Evolutionary conservation across 495 filamentous ascomycete genomes (phyloP), one percentile per base, ranked within the genome.

Genomic region (Pyrenula aspistea): DNA sequence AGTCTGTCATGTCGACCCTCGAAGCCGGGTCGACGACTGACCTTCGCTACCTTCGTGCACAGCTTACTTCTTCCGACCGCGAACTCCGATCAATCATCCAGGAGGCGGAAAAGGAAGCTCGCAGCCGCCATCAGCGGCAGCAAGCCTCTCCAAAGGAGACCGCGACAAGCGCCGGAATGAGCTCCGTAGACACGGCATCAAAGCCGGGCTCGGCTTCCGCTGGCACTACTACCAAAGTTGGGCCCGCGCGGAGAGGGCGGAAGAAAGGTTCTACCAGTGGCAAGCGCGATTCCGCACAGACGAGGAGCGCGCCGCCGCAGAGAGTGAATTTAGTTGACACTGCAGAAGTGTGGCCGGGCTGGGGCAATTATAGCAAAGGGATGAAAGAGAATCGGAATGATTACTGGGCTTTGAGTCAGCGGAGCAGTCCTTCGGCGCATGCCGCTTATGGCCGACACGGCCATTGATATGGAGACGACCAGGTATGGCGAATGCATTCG

Each of bases 1-100:
- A 71, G n/a, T 82, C 91, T 0, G 84, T 96, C 57, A 95, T 97
- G 89, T 73, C 82, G 36, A 67, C 77, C 21, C 72, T 92, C 0
- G 66, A 77, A 53, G 66, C 72, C 25, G 31, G 31, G 31, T 56
- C 59, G 65, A 67, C 69, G n/a, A 70, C 75, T 23, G 73, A 83
- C 51, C 62, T 82, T 20, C 73, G 74, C 25, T 92, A 89, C 69
- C 77, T 97, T 47, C 83, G 77, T 62, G 91, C 91, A 3, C 91
- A 97, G 69, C 92, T 94, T 60, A 82, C 84, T 2, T 82, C 74
- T 53, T 80, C 88, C 56, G 85, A 89, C 52, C 76, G 77, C 15
- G 89, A 95, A 61, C 74, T 95, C 4, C 74, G 78, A 20, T 77
- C 88, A 12, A 87, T 94, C 56, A 71, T 94, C 55, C 83, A 79